Evolutionary conservation across 257 asterid genomes (phyloP).

Genomic region (Solanum piurae): DNA sequence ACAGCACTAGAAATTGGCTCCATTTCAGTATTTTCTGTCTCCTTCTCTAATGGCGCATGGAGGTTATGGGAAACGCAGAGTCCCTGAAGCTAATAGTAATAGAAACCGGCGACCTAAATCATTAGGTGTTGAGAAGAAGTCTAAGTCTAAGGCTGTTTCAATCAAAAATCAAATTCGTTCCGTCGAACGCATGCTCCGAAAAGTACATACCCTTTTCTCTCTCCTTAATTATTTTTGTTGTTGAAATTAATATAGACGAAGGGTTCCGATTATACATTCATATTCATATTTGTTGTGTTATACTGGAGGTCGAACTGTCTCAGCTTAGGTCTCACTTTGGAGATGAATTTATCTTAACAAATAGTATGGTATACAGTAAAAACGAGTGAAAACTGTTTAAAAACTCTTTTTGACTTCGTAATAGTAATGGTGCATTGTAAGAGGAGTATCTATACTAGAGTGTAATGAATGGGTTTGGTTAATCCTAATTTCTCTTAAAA

Average conservation of each 20-base stretch:
- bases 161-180: conserved; percentile 91
- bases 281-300: background rate
- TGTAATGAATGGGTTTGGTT: background rate
- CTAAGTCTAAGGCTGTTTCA: conserved; percentile 59
- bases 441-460: background rate
- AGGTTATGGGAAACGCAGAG: conserved; percentile 63
- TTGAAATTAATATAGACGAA: background rate
- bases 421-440: background rate
- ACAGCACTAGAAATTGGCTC: background rate
- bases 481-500: background rate
- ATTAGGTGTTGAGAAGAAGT: conserved; percentile 48
- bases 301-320: background rate
- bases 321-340: background rate
- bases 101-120: conserved; percentile 39
- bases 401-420: background rate
- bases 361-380: background rate
- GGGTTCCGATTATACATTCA: background rate
- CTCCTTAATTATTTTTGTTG: background rate
- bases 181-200: conserved; percentile 78
- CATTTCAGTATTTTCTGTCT: background rate
- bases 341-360: background rate
- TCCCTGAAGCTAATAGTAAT: conserved; percentile 6
- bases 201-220: conserved; percentile 27
- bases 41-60: conserved; percentile 51
- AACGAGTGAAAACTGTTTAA: background rate